A percentile compares a stretch with the other conserved stretches of the same genome.
These are phyloP conservation scores for Blastobotrys peoriensis DNA, from an alignment of 805 yeast genomes.

Conservation along the genomic window DNA sequence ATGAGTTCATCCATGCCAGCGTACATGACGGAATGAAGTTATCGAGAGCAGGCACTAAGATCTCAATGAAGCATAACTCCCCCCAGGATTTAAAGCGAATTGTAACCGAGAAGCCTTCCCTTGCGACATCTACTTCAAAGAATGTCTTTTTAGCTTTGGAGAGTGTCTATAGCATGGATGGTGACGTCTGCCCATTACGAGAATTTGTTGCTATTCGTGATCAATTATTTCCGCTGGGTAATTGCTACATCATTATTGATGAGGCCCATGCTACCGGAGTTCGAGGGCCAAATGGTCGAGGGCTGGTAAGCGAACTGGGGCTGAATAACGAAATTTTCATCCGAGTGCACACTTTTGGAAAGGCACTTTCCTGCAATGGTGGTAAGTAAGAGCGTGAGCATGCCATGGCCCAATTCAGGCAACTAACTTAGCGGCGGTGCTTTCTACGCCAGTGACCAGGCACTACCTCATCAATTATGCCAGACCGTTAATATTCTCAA, in stretches of 20 bases:
- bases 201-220: slow-evolving; percentile 6
- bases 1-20: slow-evolving; percentile 24
- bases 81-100: slow-evolving; percentile 6
- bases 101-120: neutral
- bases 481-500: slow-evolving; percentile 22
- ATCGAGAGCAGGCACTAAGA: slow-evolving; percentile 12
- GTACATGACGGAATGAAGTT: slow-evolving; percentile 23
- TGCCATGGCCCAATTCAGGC: neutral
- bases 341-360: slow-evolving; percentile 23
- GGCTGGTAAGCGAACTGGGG: slow-evolving; percentile 29
- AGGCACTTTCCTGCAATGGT: slow-evolving; percentile 22
- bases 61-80: slow-evolving; percentile 17
- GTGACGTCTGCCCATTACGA: slow-evolving; percentile 19
- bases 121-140: neutral
- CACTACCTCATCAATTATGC: slow-evolving; percentile 21
- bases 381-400: slow-evolving; percentile 6
- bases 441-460: slow-evolving; percentile 14
- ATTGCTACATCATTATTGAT: slow-evolving; percentile 72
- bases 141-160: slow-evolving; percentile 23
- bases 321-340: slow-evolving; percentile 16
- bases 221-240: slow-evolving; percentile 23
- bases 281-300: slow-evolving; percentile 75
- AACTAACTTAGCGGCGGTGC: slow-evolving; percentile 14
- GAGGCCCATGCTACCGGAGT: slow-evolving; percentile 95
- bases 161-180: slow-evolving; percentile 24